Conservation (phyloP, 192 early-diverging fungal species). For the Backusella westeae region DNA sequence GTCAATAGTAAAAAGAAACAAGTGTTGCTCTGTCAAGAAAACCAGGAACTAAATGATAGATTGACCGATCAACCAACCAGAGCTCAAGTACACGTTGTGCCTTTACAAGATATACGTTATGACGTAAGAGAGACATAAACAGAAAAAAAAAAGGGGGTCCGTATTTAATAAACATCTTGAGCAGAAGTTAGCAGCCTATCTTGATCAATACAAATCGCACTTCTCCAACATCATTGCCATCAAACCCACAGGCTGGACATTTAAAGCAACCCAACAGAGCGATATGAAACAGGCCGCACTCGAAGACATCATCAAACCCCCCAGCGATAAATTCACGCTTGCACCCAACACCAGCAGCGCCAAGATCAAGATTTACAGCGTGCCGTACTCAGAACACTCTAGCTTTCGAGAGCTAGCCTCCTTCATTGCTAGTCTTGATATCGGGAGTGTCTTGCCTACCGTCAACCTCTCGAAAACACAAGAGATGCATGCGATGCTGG, state of each 20-base stretch:
- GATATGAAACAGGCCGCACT: slow-evolving; percentile 5
- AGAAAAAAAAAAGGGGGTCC: not conserved
- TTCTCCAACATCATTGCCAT: slow-evolving; percentile 77
- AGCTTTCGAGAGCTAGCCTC: slow-evolving; percentile 80
- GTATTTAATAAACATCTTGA: not conserved
- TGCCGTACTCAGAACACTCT: slow-evolving; percentile 95
- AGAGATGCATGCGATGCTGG: not conserved
- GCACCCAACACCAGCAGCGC: not conserved
- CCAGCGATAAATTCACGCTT: not conserved
- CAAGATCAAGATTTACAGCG: slow-evolving; percentile 50
- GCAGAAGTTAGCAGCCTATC: slow-evolving; percentile 47
- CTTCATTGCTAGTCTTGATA: slow-evolving; percentile 66
- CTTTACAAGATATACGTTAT: slow-evolving; percentile 60
- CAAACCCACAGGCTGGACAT: slow-evolving; percentile 92
- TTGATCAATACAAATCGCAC: slow-evolving; percentile 39
- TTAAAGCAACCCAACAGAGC: slow-evolving; percentile 24
- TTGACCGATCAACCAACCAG: slow-evolving; percentile 60
- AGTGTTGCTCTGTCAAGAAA: slow-evolving; percentile 62
- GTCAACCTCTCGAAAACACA: slow-evolving; percentile 45
- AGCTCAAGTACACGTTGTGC: slow-evolving; percentile 80
- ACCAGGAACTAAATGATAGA: slow-evolving; percentile 55
- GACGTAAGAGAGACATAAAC: slow-evolving; percentile 37
- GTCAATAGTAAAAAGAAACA: slow-evolving; percentile 54
- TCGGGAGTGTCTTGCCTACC: slow-evolving; percentile 68
- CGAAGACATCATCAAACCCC: not conserved